phyloP scores from a whole-genome alignment of 2,329 filamentous ascomycete species.

The Akanthomyces uredinophilus region DNA sequence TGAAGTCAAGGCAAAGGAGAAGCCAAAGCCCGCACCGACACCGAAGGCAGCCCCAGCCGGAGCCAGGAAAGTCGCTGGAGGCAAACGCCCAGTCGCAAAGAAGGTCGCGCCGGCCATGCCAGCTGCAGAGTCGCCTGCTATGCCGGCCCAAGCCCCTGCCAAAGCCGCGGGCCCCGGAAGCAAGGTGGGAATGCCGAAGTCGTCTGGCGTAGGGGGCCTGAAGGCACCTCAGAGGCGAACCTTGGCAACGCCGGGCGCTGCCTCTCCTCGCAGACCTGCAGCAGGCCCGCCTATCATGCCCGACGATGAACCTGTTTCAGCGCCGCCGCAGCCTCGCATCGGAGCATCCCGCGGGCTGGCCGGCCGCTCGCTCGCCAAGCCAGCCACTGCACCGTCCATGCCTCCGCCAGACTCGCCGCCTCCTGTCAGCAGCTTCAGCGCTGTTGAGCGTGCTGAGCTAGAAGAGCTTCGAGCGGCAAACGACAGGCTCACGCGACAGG shows the following conservation, averaged over 20 bases:
- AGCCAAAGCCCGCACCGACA: constrained; percentile 73
- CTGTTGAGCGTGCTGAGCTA: constrained; percentile 85
- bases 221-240: constrained; percentile 56
- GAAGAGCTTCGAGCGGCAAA: constrained; percentile 82
- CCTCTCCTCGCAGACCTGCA: constrained; percentile 51
- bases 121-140: constrained; percentile 45
- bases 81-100: constrained; percentile 39
- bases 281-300: constrained; percentile 44
- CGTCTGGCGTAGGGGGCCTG: constrained; percentile 48
- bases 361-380: constrained; percentile 78
- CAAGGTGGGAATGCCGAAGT: constrained; percentile 53
- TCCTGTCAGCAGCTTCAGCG: constrained; percentile 60
- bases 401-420: constrained; percentile 52
- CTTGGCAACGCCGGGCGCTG: constrained; percentile 42
- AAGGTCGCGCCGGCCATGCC: constrained; percentile 39
- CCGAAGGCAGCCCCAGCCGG: constrained; percentile 46
- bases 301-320: constrained; percentile 52
- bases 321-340: constrained; percentile 57
- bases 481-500: constrained; percentile 67
- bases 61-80: constrained; percentile 42
- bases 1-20: constrained; percentile 49
- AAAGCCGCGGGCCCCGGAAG: constrained; percentile 40
- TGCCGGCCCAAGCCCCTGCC: constrained; percentile 54
- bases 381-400: constrained; percentile 47
- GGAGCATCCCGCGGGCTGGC: constrained; percentile 75